Evolutionary conservation across 2,329 filamentous ascomycete genomes (phyloP), one percentile per base, ranked within the genome.

Genomic region (Xylaria sp.): DNA sequence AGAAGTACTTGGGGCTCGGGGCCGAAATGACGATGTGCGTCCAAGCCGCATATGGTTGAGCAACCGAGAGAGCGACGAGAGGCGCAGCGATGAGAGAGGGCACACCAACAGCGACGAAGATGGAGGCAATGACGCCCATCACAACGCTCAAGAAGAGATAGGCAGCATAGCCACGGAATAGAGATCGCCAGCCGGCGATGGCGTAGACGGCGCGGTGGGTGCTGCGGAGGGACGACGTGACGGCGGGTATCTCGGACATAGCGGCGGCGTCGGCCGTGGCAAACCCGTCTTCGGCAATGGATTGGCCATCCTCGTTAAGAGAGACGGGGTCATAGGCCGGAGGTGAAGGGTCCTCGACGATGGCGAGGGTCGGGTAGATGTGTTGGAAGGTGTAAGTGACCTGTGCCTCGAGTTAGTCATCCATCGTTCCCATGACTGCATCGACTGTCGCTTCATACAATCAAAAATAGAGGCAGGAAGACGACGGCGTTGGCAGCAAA

Each of bases 11-110:
- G 56, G 83, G 76, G 65, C 87, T 90, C 5, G 89, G 88, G 61
- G 88, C 84, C 1, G 93, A 90, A 76, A 97, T 94, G 77, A 97
- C 88, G 75, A 92, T 90, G 79, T 97, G 93, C 3, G 94, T 92
- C 93, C 94, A 97, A 61, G 89, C 86, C 72, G 94, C 87, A 78
- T 89, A 87, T 67, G 95, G 79, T 75, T 91, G 91, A 43, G 91
- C 87, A 36, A 92, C 83, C 23, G 86, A 79, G 25, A 95, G 79
- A 60, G 87, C 84, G 30, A 88, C 83, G 48, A 91, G 65, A 58
- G 90, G 84, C 61, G 84, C 84, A 62, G 83, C 82, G 63, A 92
- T 45, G 30, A 78, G 81, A 77, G 74, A 81, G 71, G 71, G 81
- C 23, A 87, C 76, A 45, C 81, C 69, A 48, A 75, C n/a, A 43